Evolutionary conservation across 805 yeast species (phyloP).

Genomic region (Pichia nakasei): DNA sequence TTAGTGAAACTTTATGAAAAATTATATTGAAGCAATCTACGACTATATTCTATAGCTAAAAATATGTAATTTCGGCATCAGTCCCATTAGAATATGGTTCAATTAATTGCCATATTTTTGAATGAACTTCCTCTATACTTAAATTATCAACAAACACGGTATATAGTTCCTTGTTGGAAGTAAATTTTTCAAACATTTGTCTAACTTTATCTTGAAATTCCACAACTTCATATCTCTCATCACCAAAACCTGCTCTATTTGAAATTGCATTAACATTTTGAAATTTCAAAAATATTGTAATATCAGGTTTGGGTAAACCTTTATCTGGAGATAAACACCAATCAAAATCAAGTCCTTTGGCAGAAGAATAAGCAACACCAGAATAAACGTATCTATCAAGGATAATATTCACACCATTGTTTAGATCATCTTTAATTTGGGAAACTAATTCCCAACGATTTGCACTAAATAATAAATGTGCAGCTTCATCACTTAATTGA

Average conservation of each 20-base stretch:
- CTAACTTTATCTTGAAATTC: conserved; percentile 72
- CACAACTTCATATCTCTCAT: conserved; percentile 78
- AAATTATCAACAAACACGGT: conserved; percentile 54
- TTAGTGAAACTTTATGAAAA: neutral
- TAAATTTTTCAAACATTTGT: conserved; percentile 41
- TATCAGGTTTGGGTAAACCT: conserved; percentile 83
- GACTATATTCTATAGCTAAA: neutral
- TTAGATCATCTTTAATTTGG: conserved; percentile 36
- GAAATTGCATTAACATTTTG: conserved; percentile 34
- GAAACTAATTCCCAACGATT: conserved; percentile 83
- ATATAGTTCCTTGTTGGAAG: conserved; percentile 26
- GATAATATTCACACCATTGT: conserved; percentile 47
- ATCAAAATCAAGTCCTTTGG: conserved; percentile 60
- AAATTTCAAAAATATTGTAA: conserved; percentile 67
- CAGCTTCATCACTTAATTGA: conserved; percentile 61
- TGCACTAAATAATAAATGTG: conserved; percentile 84
- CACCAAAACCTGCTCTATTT: conserved; percentile 75
- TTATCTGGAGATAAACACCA: conserved; percentile 82
- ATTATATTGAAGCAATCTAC: too few species aligned
- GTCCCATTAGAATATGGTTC: conserved; percentile 13
- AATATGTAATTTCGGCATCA: neutral
- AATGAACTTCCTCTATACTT: conserved; percentile 46
- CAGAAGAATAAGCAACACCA: conserved; percentile 86
- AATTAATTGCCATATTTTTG: conserved; percentile 33
- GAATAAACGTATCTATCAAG: conserved; percentile 87